Conservation (phyloP, 148 eudicot species). For the Amaranthus cruentus region DNA sequence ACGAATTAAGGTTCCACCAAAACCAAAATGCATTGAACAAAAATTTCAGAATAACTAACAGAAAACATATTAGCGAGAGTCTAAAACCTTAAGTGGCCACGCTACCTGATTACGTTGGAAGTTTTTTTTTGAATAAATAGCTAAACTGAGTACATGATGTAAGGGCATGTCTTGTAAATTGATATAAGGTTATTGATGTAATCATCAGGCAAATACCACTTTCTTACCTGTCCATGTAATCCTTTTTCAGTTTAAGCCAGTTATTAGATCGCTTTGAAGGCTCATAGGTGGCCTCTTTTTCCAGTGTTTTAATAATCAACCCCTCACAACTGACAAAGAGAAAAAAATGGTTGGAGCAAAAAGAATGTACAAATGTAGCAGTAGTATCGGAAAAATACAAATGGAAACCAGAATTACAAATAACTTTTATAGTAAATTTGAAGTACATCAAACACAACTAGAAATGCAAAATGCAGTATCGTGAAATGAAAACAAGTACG, state of each 20-base stretch:
- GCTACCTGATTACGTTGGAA: too few species aligned
- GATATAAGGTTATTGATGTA: slow-evolving; percentile 4
- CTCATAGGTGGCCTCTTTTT: slow-evolving; percentile 90
- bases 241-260: slow-evolving; percentile 94
- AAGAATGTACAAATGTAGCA: not conserved
- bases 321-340: slow-evolving; percentile 71
- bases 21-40: not conserved
- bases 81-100: too few species aligned
- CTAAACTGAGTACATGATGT: not conserved
- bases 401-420: not conserved
- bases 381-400: not conserved
- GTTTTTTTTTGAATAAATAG: too few species aligned
- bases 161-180: not conserved
- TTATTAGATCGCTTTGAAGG: slow-evolving; percentile 93
- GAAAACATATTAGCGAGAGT: too few species aligned
- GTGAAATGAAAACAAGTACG: not conserved
- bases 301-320: slow-evolving; percentile 87
- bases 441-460: not conserved
- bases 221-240: slow-evolving; percentile 85
- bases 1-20: not conserved
- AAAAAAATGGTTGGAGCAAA: slow-evolving; percentile 4
- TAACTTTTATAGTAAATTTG: not conserved
- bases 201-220: slow-evolving; percentile 12
- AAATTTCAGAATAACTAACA: not conserved
- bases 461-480: not conserved